These are phyloP conservation scores for Durotheca rogersii DNA, from an alignment of 495 filamentous ascomycete species.

Conservation along the genomic window DNA sequence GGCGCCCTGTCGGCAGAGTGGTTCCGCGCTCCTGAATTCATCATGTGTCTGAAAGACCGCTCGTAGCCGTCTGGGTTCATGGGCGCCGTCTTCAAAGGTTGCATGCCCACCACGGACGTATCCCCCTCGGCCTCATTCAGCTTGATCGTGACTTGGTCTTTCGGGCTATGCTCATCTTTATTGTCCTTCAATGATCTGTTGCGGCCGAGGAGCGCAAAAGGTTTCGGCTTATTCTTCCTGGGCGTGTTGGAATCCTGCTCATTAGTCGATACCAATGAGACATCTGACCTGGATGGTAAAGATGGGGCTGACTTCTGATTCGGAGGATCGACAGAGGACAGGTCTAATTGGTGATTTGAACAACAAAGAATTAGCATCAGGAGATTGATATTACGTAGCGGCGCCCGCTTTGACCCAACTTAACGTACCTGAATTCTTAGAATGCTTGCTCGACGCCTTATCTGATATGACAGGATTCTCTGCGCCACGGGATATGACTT, in stretches of 20 bases:
- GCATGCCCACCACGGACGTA: constrained; percentile 20
- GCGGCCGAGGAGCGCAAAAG: constrained; percentile 62
- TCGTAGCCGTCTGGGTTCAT: constrained; percentile 56
- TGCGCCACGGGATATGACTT: constrained; percentile 47
- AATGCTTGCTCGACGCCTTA: constrained; percentile 41
- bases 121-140: constrained; percentile 44
- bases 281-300: constrained; percentile 45
- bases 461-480: constrained; percentile 41
- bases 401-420: constrained; percentile 14
- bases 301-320: constrained; percentile 38
- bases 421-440: constrained; percentile 49
- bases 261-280: constrained; percentile 43
- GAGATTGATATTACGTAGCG: constrained; percentile 13
- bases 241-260: constrained; percentile 41
- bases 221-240: constrained; percentile 55
- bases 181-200: constrained; percentile 67
- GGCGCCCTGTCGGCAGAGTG: constrained; percentile 63
- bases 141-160: constrained; percentile 37
- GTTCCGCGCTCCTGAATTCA: constrained; percentile 60
- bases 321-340: constrained; percentile 41
- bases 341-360: constrained; percentile 34
- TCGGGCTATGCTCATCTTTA: constrained; percentile 45
- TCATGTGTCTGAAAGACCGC: constrained; percentile 62
- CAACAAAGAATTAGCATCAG: constrained; percentile 25
- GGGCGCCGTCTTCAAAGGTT: constrained; percentile 58